phyloP scores from a whole-genome alignment of 192 early-diverging fungal genomes.

The Physocladia obscura region DNA sequence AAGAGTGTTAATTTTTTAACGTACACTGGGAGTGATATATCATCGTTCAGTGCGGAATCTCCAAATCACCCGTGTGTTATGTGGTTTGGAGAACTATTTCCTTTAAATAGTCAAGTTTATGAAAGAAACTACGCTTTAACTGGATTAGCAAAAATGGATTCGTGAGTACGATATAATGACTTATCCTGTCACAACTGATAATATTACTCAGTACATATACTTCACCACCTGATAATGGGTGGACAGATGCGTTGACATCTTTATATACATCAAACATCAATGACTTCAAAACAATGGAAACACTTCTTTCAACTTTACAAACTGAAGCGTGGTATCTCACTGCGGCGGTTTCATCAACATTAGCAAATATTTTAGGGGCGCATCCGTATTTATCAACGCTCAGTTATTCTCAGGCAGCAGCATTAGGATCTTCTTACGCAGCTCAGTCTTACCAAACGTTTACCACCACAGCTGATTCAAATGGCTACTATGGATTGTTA shows the following conservation, averaged over 20 bases:
- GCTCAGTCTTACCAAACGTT: neutral
- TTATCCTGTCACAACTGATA: neutral
- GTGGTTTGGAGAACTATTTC: constrained; percentile 49
- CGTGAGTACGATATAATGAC: neutral
- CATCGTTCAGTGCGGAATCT: neutral
- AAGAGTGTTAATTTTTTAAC: constrained; percentile 3
- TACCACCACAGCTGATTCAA: neutral
- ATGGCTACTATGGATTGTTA: constrained; percentile 11
- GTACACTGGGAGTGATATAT: neutral
- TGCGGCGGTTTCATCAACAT: neutral
- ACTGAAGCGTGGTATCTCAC: neutral
- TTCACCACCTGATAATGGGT: constrained; percentile 23
- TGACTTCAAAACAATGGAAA: neutral
- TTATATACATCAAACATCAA: neutral
- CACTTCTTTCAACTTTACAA: neutral
- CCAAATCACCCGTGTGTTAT: constrained; percentile 32
- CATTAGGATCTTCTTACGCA: neutral
- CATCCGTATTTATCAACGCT: neutral
- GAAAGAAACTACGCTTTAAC: constrained; percentile 10
- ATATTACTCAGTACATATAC: constrained; percentile 19
- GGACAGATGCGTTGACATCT: neutral
- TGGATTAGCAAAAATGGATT: constrained; percentile 15
- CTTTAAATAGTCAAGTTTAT: constrained; percentile 8
- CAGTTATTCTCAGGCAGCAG: neutral
- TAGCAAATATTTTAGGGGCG: constrained; percentile 1